Evolutionary conservation across 352 stramenopile genomes (phyloP), one percentile per base, ranked within the genome.

Genomic region (Globisporangium orthogonon): DNA sequence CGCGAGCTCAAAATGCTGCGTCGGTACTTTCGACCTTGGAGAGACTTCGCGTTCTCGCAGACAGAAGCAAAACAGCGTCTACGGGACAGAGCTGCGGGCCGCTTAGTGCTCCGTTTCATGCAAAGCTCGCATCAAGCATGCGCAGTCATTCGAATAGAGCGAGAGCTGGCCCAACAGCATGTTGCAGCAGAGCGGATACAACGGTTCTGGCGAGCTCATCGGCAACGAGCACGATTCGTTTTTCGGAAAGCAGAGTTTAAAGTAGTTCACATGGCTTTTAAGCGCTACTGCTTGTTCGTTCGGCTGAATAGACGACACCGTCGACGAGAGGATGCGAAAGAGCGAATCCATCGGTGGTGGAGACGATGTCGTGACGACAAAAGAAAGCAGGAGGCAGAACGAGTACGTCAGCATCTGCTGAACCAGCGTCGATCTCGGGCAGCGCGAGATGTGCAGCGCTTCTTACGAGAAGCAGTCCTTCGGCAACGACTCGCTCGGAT

Each of bases 1-100:
- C 63, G 74, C 9, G 80, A 90, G 43, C 60, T 90, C 47, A 90
- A 90, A 55, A 75, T 82, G 61, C 60, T 90, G 31, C 76, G 78
- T 13, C 76, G 80, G 6, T 84, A 73, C 49, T 75, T 87, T 15
- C 54, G 58, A 1, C 58, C 50, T 2, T 90, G 80, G 80, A 68
- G 60, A 15, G 45, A 58, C 2, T 66, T 61, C 15, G 55, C 66
- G 23, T 11, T 48, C 5, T 30, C 69, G 10, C 67, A 67, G 37
- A 62, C 54, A 44, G 40, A 50, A 50, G 60, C 64, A 5, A 73
- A 68, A 31, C 13, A 45, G n/a, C n/a, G 60, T 4, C 50, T 84
- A 43, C 67, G 63, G 10, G 43, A 47, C 31, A 45, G 59, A 23
- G 41, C 70, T 9, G 71, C 74, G 13, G 48, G 56, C 7, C 59